phyloP scores from a whole-genome alignment of 2,329 filamentous ascomycete genomes.

The Zasmidium citrigriseum region DNA sequence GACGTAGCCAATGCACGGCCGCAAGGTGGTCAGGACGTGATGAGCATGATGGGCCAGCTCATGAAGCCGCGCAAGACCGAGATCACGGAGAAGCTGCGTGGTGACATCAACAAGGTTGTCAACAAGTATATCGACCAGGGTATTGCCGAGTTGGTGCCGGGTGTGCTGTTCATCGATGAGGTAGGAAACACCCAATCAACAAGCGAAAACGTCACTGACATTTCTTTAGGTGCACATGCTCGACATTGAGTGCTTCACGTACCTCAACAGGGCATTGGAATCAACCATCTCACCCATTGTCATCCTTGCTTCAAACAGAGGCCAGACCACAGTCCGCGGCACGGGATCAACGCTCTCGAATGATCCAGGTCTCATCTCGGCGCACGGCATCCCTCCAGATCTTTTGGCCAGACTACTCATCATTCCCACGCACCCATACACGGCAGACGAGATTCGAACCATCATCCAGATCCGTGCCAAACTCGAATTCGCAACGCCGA shows the following conservation, averaged over 20 bases:
- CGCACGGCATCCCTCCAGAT: conserved; percentile 92
- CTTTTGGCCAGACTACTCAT: conserved; percentile 93
- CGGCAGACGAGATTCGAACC: conserved; percentile 83
- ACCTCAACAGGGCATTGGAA: conserved; percentile 97
- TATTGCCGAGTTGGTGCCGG: conserved; percentile 95
- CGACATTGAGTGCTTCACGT: conserved; percentile 98
- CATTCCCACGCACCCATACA: conserved; percentile 89
- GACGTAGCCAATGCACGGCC: conserved; percentile 94
- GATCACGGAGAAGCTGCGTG: conserved; percentile 94
- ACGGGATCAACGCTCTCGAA: conserved; percentile 53
- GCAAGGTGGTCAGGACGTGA: conserved; percentile 97
- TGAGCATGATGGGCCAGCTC: conserved; percentile 99
- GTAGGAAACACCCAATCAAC: conserved; percentile 51
- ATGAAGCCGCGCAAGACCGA: conserved; percentile 99
- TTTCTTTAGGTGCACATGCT: conserved; percentile 90
- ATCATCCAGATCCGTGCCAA: conserved; percentile 80
- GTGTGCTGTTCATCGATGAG: conserved; percentile 98
- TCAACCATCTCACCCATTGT: conserved; percentile 94
- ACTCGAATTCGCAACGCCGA: conserved; percentile 38
- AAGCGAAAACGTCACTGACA: neutral
- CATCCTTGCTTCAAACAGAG: conserved; percentile 94
- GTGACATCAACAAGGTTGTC: conserved; percentile 98
- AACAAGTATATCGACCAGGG: conserved; percentile 99
- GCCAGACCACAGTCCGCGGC: conserved; percentile 88
- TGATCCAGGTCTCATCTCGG: conserved; percentile 69